Conservation (phyloP, 2,329 filamentous ascomycete genomes). For the Fusarium sp. region DNA sequence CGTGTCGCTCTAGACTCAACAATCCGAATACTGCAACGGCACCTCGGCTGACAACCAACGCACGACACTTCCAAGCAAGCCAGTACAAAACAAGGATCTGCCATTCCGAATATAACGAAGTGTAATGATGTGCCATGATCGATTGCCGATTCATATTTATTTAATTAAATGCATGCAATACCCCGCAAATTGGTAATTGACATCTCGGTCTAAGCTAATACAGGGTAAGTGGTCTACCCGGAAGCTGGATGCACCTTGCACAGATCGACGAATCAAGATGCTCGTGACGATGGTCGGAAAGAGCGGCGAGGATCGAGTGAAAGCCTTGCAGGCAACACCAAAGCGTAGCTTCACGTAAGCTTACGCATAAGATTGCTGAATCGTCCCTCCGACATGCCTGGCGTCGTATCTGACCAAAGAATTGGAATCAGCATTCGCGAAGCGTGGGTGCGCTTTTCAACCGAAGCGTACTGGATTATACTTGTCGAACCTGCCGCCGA, state of each 20-base stretch:
- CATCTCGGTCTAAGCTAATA: neutral
- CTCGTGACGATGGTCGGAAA: neutral
- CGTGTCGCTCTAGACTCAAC: too few species aligned
- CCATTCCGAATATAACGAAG: neutral
- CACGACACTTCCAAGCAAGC: neutral
- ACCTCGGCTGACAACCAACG: accelerated
- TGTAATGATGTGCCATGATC: neutral
- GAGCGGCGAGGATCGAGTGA: neutral
- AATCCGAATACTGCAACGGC: too few species aligned
- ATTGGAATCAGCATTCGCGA: too few species aligned
- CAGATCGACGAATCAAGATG: neutral
- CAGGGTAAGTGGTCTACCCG: neutral
- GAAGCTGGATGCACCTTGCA: neutral
- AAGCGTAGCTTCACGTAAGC: neutral
- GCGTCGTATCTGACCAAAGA: too few species aligned
- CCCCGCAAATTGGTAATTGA: neutral
- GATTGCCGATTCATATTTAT: neutral
- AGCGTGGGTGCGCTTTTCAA: too few species aligned
- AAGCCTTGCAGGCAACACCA: neutral
- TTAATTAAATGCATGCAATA: neutral
- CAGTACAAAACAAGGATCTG: neutral
- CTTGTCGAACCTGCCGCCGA: neutral
- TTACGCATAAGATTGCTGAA: neutral
- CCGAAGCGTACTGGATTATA: neutral
- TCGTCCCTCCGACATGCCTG: neutral